phyloP scores from a whole-genome alignment of 1,139 yeast genomes.

The Geotrichum phurueaensis region DNA sequence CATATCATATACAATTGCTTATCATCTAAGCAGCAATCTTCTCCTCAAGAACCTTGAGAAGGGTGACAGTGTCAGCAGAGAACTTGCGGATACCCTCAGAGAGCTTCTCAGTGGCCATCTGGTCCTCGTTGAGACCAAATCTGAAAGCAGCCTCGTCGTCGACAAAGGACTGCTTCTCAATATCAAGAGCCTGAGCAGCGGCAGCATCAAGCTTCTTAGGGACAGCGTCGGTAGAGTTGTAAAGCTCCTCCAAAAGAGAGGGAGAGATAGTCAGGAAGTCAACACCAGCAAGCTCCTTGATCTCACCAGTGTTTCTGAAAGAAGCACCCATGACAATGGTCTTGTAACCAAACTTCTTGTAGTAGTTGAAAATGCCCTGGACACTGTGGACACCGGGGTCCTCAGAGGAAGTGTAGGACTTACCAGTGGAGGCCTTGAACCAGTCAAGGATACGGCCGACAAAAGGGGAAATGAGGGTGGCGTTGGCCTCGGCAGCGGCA shows the following conservation, averaged over 20 bases:
- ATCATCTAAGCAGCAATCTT: conserved; percentile 41
- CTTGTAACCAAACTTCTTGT: conserved; percentile 92
- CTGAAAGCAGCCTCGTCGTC: conserved; percentile 89
- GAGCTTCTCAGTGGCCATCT: conserved; percentile 98
- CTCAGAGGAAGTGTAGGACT: conserved; percentile 67
- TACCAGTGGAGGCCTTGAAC: conserved; percentile 93
- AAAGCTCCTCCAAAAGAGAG: conserved; percentile 79
- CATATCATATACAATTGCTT: not conserved
- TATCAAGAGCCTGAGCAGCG: conserved; percentile 49
- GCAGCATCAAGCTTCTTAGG: conserved; percentile 73
- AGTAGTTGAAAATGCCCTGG: conserved; percentile 85
- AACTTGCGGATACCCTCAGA: conserved; percentile 96
- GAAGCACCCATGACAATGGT: conserved; percentile 99
- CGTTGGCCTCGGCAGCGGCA: conserved; percentile 97
- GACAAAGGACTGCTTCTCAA: conserved; percentile 71
- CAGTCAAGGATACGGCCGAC: conserved; percentile 99
- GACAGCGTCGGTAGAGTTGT: conserved; percentile 68
- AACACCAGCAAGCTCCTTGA: conserved; percentile 94
- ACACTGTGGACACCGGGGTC: conserved; percentile 98
- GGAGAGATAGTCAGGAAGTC: conserved; percentile 97
- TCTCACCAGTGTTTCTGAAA: conserved; percentile 96
- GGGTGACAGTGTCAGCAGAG: conserved; percentile 88
- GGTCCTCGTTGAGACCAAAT: conserved; percentile 87
- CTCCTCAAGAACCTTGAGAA: conserved; percentile 70
- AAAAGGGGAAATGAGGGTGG: conserved; percentile 94